A percentile compares a stretch with the other conserved stretches of the same genome.
phyloP scores from a whole-genome alignment of 805 yeast species.

The Candida awuae region DNA sequence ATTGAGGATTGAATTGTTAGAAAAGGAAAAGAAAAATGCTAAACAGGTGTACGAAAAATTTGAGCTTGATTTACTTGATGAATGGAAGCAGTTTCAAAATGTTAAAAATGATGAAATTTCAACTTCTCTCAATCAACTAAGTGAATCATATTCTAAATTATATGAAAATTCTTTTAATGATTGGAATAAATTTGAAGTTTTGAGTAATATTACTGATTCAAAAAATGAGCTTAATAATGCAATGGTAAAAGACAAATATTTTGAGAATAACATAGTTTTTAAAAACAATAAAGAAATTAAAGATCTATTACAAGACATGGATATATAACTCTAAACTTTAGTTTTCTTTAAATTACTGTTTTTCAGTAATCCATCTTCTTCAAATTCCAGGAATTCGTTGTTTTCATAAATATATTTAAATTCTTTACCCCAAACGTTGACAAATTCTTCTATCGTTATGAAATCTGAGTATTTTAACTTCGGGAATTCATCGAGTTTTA shows the following conservation, averaged over 20 bases:
- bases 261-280: constrained; percentile 22
- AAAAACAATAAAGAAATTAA: constrained; percentile 23
- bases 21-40: constrained; percentile 37
- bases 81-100: constrained; percentile 62
- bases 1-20: constrained; percentile 34
- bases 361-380: constrained; percentile 6
- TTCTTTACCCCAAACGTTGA: constrained; percentile 39
- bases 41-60: constrained; percentile 38
- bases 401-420: constrained; percentile 20
- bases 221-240: constrained; percentile 17
- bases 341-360: not conserved
- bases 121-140: constrained; percentile 58
- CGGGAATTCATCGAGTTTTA: constrained; percentile 53
- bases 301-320: constrained; percentile 9
- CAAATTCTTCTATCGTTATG: constrained; percentile 44
- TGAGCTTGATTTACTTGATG: constrained; percentile 40
- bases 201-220: constrained; percentile 6
- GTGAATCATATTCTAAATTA: constrained; percentile 68
- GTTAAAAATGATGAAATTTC: constrained; percentile 75
- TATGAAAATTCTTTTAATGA: constrained; percentile 59
- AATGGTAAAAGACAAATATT: constrained; percentile 17
- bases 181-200: constrained; percentile 44
- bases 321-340: not conserved
- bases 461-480: constrained; percentile 48
- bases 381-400: constrained; percentile 22